Conservation (phyloP, 148 eudicot species). For the Rhododendron griersonianum region DNA sequence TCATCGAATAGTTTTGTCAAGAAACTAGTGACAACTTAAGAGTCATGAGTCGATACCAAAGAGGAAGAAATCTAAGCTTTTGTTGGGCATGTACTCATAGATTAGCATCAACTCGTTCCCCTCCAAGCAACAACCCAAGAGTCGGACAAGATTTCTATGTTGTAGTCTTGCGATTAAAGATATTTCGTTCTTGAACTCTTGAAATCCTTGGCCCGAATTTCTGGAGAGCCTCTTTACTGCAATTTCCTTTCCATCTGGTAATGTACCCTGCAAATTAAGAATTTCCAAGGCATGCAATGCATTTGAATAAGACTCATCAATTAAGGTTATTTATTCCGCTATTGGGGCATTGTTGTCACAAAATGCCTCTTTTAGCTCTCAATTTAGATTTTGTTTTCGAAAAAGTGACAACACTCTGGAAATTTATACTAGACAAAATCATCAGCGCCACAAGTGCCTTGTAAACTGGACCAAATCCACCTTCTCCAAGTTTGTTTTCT, state of each 20-base stretch:
- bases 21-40: not conserved
- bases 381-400: not conserved
- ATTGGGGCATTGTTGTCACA: not conserved
- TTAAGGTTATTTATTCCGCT: not conserved
- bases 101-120: constrained; percentile 28
- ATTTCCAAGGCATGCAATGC: not conserved
- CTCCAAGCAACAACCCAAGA: constrained; percentile 31
- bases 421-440: not conserved
- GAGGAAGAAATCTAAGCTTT: constrained; percentile 26
- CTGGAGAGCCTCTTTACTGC: constrained; percentile 38
- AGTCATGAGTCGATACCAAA: not conserved
- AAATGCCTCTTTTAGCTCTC: not conserved
- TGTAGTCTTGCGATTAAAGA: constrained; percentile 32
- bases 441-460: not conserved
- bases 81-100: constrained; percentile 38
- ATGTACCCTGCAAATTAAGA: constrained; percentile 21
- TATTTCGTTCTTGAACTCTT: constrained; percentile 37
- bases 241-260: constrained; percentile 30
- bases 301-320: not conserved
- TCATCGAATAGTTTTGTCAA: not conserved
- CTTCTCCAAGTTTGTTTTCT: constrained; percentile 24
- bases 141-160: constrained; percentile 35
- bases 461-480: constrained; percentile 28
- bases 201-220: constrained; percentile 31
- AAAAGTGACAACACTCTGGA: not conserved